Conservation (phyloP, 768 basidiomycete species). For the Boletellus sp. region DNA sequence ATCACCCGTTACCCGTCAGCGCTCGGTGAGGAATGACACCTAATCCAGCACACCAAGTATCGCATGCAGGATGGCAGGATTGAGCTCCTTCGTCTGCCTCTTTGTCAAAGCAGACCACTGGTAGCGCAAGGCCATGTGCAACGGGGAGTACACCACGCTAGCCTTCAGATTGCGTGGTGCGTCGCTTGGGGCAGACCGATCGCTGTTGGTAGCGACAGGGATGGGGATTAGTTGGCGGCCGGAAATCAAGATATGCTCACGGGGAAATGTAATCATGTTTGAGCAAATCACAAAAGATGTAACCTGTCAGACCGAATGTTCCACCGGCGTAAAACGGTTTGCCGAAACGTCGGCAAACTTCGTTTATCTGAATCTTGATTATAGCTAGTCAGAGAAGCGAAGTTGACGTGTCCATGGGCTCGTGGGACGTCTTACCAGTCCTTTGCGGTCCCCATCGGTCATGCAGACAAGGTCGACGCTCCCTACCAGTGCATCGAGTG, state of each 20-base stretch:
- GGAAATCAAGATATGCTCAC: slow-evolving; percentile 46
- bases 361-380: slow-evolving; percentile 70
- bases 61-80: slow-evolving; percentile 67
- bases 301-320: slow-evolving; percentile 86
- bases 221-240: slow-evolving; percentile 6
- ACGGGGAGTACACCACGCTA: slow-evolving; percentile 60
- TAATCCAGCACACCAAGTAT: slow-evolving; percentile 57
- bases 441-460: slow-evolving; percentile 70
- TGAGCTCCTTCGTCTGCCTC: slow-evolving; percentile 79
- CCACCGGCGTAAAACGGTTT: slow-evolving; percentile 92
- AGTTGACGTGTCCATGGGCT: neutral
- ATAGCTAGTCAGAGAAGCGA: slow-evolving; percentile 4
- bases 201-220: slow-evolving; percentile 37
- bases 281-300: slow-evolving; percentile 91
- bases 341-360: slow-evolving; percentile 64
- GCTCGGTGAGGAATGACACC: neutral
- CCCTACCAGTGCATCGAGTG: slow-evolving; percentile 56
- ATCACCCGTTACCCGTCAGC: slow-evolving; percentile 14
- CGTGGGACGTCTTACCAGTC: slow-evolving; percentile 52
- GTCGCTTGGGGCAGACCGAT: slow-evolving; percentile 59
- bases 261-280: slow-evolving; percentile 81
- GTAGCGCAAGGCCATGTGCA: slow-evolving; percentile 60
- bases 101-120: slow-evolving; percentile 68
- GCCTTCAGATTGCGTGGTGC: slow-evolving; percentile 56
- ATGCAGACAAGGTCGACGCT: slow-evolving; percentile 82